Percentiles rank a stretch among this genome's conserved stretches.
Conservation (phyloP, 129 eudicot species). For the Erigeron canadensis region DNA sequence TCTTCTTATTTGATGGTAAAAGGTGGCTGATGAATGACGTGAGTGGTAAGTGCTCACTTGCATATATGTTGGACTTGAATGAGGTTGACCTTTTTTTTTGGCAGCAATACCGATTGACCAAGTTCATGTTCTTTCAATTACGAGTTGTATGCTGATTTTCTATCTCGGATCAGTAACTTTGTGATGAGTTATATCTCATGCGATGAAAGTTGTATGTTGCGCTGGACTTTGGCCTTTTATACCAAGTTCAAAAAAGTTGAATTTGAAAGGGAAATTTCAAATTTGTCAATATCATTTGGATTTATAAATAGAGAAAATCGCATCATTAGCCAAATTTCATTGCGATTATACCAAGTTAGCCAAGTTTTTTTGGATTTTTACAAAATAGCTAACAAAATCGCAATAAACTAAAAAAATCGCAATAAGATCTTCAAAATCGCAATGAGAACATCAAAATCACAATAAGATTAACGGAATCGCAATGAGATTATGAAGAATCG, state of each 20-base stretch:
- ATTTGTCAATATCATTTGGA: neutral
- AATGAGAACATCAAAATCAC: no score
- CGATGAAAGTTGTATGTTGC: neutral
- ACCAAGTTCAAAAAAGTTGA: neutral
- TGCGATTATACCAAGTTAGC: no score
- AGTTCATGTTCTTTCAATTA: neutral
- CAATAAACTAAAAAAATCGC: no score
- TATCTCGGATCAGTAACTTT: neutral
- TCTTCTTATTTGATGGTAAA: neutral
- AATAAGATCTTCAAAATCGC: no score
- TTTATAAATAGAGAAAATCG: no score
- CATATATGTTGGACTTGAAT: conserved; percentile 9
- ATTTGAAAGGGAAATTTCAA: neutral
- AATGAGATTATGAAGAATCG: no score
- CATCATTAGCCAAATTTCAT: no score
- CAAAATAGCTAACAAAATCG: no score
- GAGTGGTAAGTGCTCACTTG: neutral
- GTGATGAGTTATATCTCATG: neutral
- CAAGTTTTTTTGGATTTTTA: no score
- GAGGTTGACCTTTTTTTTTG: neutral
- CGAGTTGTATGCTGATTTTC: neutral
- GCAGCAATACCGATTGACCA: neutral
- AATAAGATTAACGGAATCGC: no score
- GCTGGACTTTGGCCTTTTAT: neutral
- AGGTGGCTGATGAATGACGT: neutral